Evolutionary conservation across 805 yeast genomes (phyloP).

Genomic region (Candida sphagnicola): DNA sequence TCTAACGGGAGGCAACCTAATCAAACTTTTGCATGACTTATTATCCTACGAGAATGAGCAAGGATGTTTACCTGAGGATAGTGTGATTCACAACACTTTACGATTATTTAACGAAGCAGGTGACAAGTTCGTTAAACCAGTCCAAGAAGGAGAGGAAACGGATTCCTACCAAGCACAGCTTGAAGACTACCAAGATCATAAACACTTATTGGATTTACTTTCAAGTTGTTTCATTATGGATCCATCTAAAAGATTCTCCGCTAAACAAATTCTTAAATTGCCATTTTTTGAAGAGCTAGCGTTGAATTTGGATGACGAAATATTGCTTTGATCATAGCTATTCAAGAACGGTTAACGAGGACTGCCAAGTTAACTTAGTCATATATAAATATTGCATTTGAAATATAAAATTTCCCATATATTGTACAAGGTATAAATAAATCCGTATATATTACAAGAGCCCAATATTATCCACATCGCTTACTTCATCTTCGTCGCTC

Average conservation of each 20-base stretch:
- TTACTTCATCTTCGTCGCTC: slow-evolving; percentile 13
- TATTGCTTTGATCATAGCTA: no score
- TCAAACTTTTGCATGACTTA: slow-evolving; percentile 25
- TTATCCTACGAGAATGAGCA: slow-evolving; percentile 44
- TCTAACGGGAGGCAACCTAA: slow-evolving; percentile 26
- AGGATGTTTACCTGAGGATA: slow-evolving; percentile 64
- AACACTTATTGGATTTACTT: slow-evolving; percentile 51
- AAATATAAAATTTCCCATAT: not conserved
- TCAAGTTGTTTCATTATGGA: slow-evolving; percentile 57
- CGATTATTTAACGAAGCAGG: slow-evolving; percentile 44
- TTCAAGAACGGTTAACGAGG: no score
- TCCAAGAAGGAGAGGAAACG: slow-evolving; percentile 6
- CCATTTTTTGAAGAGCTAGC: slow-evolving; percentile 54
- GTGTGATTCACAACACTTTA: slow-evolving; percentile 66
- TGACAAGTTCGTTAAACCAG: slow-evolving; percentile 25
- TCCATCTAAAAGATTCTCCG: slow-evolving; percentile 52
- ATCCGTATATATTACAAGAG: not conserved
- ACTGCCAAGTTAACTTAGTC: no score
- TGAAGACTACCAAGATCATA: slow-evolving; percentile 36
- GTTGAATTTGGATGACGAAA: slow-evolving; percentile 21
- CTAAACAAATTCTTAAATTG: slow-evolving; percentile 51
- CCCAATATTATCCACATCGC: slow-evolving; percentile 7
- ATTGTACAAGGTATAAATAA: not conserved
- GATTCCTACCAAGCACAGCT: slow-evolving; percentile 13
- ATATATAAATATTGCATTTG: not conserved